A percentile compares a stretch with the other conserved stretches of the same genome.
phyloP scores from a whole-genome alignment of 2,329 filamentous ascomycete species.

The Alternaria infectoria region DNA sequence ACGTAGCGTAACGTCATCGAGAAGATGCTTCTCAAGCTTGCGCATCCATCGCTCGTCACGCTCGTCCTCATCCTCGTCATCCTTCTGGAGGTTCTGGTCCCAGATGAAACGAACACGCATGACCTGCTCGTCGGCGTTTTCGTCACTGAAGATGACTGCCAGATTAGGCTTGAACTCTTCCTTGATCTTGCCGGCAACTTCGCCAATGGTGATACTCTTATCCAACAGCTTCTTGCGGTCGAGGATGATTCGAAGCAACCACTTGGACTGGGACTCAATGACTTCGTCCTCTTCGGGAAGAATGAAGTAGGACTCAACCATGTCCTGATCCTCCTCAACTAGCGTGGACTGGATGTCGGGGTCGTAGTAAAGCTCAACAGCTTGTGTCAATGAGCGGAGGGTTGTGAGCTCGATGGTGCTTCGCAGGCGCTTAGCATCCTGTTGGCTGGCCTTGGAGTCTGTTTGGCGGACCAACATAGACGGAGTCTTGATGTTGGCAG shows the following conservation, averaged over 20 bases:
- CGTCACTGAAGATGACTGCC: constrained; percentile 94
- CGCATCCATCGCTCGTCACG: constrained; percentile 76
- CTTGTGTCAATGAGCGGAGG: constrained; percentile 85
- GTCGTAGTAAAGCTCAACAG: constrained; percentile 97
- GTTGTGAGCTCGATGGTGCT: constrained; percentile 94
- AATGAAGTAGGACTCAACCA: constrained; percentile 96
- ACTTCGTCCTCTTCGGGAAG: constrained; percentile 78
- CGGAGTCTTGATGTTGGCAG: constrained; percentile 97
- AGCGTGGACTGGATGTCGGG: constrained; percentile 85
- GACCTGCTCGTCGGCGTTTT: constrained; percentile 94
- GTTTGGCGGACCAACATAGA: constrained; percentile 92
- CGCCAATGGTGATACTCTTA: constrained; percentile 88
- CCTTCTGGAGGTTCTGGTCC: constrained; percentile 61
- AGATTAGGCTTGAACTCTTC: constrained; percentile 77
- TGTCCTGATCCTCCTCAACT: constrained; percentile 86
- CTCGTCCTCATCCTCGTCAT: constrained; percentile 82
- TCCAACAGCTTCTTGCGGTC: constrained; percentile 95
- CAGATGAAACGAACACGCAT: constrained; percentile 87
- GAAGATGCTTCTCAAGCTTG: constrained; percentile 84
- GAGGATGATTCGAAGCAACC: constrained; percentile 91
- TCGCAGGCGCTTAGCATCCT: constrained; percentile 83
- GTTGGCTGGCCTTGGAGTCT: constrained; percentile 67
- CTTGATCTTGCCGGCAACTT: constrained; percentile 89
- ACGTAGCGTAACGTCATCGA: constrained; percentile 89
- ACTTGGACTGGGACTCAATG: constrained; percentile 76